Base-by-base conservation (phyloP, 148 eudicot genomes). In the Polygonum maritimum region DNA sequence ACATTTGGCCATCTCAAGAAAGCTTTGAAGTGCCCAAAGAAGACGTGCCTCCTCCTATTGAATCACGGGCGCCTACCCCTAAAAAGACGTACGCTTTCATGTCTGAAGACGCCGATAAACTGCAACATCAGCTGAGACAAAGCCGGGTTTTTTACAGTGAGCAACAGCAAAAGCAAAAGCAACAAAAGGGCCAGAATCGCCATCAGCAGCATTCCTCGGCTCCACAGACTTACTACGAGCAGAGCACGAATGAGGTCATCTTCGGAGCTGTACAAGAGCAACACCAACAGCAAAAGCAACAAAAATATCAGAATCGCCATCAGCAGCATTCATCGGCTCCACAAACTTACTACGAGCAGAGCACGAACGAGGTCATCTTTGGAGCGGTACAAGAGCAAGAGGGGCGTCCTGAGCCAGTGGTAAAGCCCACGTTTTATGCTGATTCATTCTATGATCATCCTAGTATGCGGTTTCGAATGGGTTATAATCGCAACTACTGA, bases 381-480 rank as follows among this genome's bases (percentile, higher is more conserved):
- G 98, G 98, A 49, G 98, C 98, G 18, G 90, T 92, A 21, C 97
- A 95, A 81, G 97, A 93, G 78, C 86, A 84, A 75, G 88, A 82
- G 21, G 85, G 76, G 65, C 78, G 73, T 73, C 83, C 74, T 26
- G 86, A 87, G 38, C 54, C 83, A 62, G 89, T 89, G 3, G 87
- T 95, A 41, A 85, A 85, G 84, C 98, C 97, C 22, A 67, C 92
- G 75, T 85, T 85, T 75, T 86, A 88, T 78, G 90, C 87, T 2
- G 79, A 83, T 78, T 55, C 89, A 0, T 19, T 73, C 49, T 78
- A 77, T 52, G 81, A 77, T 48, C 82, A 75, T 26, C 86, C 54
- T 5, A 79, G 60, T 40, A 15, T 81, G 31, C 87, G 86, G 49
- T 80, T 82, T 74, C 82, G 89, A 79, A 57, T 36, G 71, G 71